Evolutionary conservation across 768 basidiomycete genomes (phyloP), one percentile per base, ranked within the genome.

Genomic region (Tylopilus cervinicoccineus): DNA sequence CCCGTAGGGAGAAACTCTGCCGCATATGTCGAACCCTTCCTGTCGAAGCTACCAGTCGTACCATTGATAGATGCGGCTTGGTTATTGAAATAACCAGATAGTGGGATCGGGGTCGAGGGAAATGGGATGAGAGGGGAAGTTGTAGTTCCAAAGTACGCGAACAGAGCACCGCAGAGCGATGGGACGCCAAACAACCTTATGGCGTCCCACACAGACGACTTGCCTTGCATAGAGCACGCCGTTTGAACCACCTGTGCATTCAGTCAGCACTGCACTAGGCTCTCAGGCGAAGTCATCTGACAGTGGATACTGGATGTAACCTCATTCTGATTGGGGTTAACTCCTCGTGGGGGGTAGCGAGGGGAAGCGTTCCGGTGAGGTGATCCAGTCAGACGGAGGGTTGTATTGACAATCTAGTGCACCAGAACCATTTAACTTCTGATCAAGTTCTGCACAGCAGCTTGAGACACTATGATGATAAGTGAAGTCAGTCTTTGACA

Each of bases 31-130:
- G 67, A 59, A 6, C 73, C 72, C 19, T 48, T 23, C 6, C 62
- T 62, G 52, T 76, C 68, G 43, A 77, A 77, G 56, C 70, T 56
- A 16, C 72, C 73, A 0, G 51, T 55, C 12, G 70, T 61, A 2
- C 70, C 70, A 39, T 72, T 51, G 0, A 65, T 19, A 2, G 74
- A 72, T 6, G 75, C 74, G 6, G 74, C 76, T 45, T 73, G 70
- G 43, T 77, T 77, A 10, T 77, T 50, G 48, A 75, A 63, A 16
- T 73, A 44, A 29, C 43, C 33, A 5, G 47, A 44, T 0, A 77
- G 42, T 6, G 66, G 54, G 14, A 76, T 32, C 6, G 60, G 32
- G 3, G 48, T 52, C 5, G 71, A 73, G 6, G 69, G 65, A 49
- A 70, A 75, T 2, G 55, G 33, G 6, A 48, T 13, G 43, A 66